phyloP scores from a whole-genome alignment of 371 early-diverging fungal genomes.

The Apophysomyces sp. region DNA sequence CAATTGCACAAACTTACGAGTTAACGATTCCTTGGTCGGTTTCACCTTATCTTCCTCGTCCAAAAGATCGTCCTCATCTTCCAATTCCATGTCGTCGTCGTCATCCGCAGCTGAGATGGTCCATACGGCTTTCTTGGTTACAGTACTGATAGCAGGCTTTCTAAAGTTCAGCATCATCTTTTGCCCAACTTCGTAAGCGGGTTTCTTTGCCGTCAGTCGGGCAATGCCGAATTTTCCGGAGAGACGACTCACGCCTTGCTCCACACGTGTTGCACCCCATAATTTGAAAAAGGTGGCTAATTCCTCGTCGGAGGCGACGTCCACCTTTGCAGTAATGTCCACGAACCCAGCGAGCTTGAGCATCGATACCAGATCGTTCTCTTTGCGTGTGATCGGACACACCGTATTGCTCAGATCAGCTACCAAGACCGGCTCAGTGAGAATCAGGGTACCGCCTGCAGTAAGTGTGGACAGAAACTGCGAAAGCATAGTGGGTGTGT shows the following conservation, averaged over 20 bases:
- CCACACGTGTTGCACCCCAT: conserved; percentile 44
- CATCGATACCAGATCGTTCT: conserved; percentile 40
- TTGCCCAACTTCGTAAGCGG: conserved; percentile 83
- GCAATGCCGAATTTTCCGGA: conserved; percentile 46
- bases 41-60: conserved; percentile 84
- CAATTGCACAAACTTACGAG: conserved; percentile 34
- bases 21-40: conserved; percentile 68
- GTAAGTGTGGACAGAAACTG: conserved; percentile 36
- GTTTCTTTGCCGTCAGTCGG: conserved; percentile 69
- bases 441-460: conserved; percentile 32
- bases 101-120: conserved; percentile 9
- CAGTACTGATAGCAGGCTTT: conserved; percentile 54
- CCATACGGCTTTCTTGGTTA: conserved; percentile 37
- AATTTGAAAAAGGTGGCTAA: conserved; percentile 39
- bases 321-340: conserved; percentile 23
- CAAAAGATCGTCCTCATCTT: conserved; percentile 87
- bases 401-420: conserved; percentile 31
- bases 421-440: conserved; percentile 36
- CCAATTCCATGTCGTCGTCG: conserved; percentile 70
- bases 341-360: conserved; percentile 49
- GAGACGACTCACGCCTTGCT: conserved; percentile 46
- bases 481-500: conserved; percentile 38
- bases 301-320: conserved; percentile 39
- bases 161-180: conserved; percentile 43
- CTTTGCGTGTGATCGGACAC: conserved; percentile 43